Base-by-base conservation (phyloP, 306 rosid species). In the Carpinus fangiana region DNA sequence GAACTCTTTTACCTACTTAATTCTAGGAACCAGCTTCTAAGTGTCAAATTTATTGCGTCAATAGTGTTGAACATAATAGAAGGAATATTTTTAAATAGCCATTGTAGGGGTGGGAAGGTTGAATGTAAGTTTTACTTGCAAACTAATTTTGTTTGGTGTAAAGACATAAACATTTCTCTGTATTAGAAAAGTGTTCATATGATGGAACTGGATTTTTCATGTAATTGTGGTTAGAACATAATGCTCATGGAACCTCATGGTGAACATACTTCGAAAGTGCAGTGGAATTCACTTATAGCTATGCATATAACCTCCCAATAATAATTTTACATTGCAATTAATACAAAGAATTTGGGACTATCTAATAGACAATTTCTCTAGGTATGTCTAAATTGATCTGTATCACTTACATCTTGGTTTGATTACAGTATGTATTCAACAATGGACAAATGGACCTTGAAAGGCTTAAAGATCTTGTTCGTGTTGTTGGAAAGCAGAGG, bases 391-490 rank as follows among this genome's bases (percentile, higher is more conserved):
- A 47, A 67, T 50, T 85, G 46, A 61, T 75, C 13, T 82, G 38
- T 73, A 55, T 47, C 28, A 59, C 67, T 78, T 53, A 10, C 65
- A 1, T 62, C 47, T 20, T 82, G 78, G 72, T 73, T 70, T 26
- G 57, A 55, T 45, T 82, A 57, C 88, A 92, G 98, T 92, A 92
- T 79, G 98, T 88, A 79, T 94, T 94, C 89, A 92, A 84, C 81
- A 85, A 94, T 80, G 98, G 98, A 48, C 85, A 92, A 88, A 92
- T 95, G 97, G 96, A 92, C 86, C 93, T 93, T 73, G 83, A 76
- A 79, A 90, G 93, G 83, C 97, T 95, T 67, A 85, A 90, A 79
- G 91, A 86, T 81, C 92, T 95, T 81, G 98, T 91, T 80, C 84
- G 52, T 75, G 85, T 85, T 70, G 89, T 91, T 78, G 98, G 98